These are phyloP conservation scores for Penicillium argentinense DNA, from an alignment of 495 filamentous ascomycete genomes.

Conservation along the genomic window DNA sequence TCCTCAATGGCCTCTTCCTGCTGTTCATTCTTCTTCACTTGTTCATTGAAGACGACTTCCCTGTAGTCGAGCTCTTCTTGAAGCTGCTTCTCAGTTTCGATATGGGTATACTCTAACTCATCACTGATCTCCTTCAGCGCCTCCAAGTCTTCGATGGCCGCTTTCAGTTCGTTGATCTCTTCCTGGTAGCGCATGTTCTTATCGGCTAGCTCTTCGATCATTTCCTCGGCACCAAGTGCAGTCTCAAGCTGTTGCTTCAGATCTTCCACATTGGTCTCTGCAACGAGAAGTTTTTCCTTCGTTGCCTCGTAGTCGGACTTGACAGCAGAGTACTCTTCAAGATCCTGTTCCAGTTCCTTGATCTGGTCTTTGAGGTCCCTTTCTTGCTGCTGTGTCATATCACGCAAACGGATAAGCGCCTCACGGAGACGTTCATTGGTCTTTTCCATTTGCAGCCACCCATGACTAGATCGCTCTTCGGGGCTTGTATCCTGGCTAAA, in stretches of 20 bases:
- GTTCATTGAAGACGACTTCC: constrained; percentile 75
- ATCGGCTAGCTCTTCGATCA: constrained; percentile 89
- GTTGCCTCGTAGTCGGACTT: constrained; percentile 70
- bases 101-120: constrained; percentile 89
- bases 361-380: constrained; percentile 75
- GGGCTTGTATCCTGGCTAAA: constrained; percentile 79
- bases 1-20: constrained; percentile 81
- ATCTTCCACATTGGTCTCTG: constrained; percentile 79
- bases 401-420: constrained; percentile 78
- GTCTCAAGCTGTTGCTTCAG: constrained; percentile 88
- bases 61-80: constrained; percentile 88
- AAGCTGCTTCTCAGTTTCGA: constrained; percentile 89
- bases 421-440: constrained; percentile 87
- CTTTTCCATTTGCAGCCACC: constrained; percentile 88
- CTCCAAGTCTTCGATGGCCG: constrained; percentile 81
- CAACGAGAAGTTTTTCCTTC: constrained; percentile 68
- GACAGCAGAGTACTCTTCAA: constrained; percentile 66
- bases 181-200: constrained; percentile 79
- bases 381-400: constrained; percentile 84
- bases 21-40: constrained; percentile 55
- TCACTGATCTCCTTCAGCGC: constrained; percentile 87
- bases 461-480: constrained; percentile 81
- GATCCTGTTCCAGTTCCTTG: constrained; percentile 73
- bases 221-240: constrained; percentile 81
- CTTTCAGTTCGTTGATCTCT: constrained; percentile 77